Evolutionary conservation across 179 eudicot genomes (phyloP), one percentile per base, ranked within the genome.

Genomic region (Corrigiola litoralis): DNA sequence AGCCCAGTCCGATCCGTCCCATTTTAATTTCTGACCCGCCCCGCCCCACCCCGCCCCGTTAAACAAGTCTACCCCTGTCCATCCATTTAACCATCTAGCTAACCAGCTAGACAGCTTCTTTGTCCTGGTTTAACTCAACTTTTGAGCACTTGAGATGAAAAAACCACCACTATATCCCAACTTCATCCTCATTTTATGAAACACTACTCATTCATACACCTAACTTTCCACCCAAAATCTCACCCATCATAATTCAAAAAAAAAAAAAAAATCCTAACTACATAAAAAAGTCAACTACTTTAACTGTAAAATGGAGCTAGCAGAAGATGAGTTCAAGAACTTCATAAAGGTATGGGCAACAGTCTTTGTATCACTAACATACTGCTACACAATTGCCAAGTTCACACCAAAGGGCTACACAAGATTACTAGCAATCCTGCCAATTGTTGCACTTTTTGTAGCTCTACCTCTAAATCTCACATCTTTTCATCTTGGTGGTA

Each of bases 401-500:
- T 21, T 54, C 6, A 69, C 74, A 21, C 47, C 59, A 34, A 59
- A 47, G 33, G 81, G 84, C 37, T 20, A 57, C 24, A 18, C 57
- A 17, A 77, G 91, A 48, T 71, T 81, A 4, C 0, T 68, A 2
- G 69, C 77, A 9, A n/a, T 79, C 11, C 57, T 79, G n/a, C 91
- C 91, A 1, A 65, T 81, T 1, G 51, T 81, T 17, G 11, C 9
- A 31, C 78, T 83, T 46, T 83, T 86, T 71, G 29, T 78, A 17
- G 31, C 63, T 56, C 83, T 86, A 6, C 91, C 91, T 6, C 61
- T 86, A 1, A 48, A 73, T 0, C 71, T 83, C 33, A 74, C 78
- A 31, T 67, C 91, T 40, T 14, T 75, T 40, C 83, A 77, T 63
- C 46, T 83, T 5, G 63, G 64, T 47, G 80, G 74, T 44, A 28